Conservation (phyloP, 2,329 filamentous ascomycete genomes). For the Pseudogymnoascus sp. region DNA sequence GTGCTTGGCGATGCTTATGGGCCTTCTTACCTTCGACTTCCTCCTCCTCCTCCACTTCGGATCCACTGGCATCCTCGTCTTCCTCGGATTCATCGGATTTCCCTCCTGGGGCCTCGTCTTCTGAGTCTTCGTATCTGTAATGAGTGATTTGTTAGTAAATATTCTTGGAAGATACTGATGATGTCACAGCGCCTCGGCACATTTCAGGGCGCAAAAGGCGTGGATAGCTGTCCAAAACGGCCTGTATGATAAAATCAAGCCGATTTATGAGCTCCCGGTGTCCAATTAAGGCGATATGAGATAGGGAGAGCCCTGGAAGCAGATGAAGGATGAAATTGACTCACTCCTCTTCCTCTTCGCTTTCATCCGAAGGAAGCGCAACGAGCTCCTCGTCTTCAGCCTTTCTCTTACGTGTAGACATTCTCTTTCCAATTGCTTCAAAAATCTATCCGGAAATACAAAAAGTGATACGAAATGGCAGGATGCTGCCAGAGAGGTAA, state of each 20-base stretch:
- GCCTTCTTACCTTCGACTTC: slow-evolving; percentile 14
- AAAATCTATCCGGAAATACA: not conserved
- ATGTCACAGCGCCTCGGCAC: not conserved
- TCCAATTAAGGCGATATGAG: not conserved
- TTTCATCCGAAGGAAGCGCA: slow-evolving; percentile 24
- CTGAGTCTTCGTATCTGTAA: slow-evolving; percentile 28
- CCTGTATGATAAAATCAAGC: slow-evolving; percentile 3
- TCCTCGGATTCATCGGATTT: slow-evolving; percentile 33
- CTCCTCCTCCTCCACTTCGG: slow-evolving; percentile 19
- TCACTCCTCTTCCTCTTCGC: slow-evolving; percentile 27
- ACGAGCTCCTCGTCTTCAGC: slow-evolving; percentile 25
- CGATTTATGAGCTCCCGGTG: not conserved
- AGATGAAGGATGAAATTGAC: slow-evolving; percentile 4
- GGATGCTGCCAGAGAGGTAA: not conserved
- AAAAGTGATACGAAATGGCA: not conserved
- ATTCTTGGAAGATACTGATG: slow-evolving; percentile 9
- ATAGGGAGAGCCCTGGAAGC: not conserved
- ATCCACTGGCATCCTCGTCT: slow-evolving; percentile 17
- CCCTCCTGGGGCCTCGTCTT: slow-evolving; percentile 27
- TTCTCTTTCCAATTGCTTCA: not conserved
- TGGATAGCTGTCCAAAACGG: not conserved
- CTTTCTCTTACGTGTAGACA: slow-evolving; percentile 20
- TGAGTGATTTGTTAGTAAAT: slow-evolving; percentile 15
- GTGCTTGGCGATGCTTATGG: not conserved
- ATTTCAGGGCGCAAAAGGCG: not conserved